Percentiles rank a stretch among this genome's conserved stretches.
phyloP scores from a whole-genome alignment of 768 basidiomycete genomes.

The Russula emetica region DNA sequence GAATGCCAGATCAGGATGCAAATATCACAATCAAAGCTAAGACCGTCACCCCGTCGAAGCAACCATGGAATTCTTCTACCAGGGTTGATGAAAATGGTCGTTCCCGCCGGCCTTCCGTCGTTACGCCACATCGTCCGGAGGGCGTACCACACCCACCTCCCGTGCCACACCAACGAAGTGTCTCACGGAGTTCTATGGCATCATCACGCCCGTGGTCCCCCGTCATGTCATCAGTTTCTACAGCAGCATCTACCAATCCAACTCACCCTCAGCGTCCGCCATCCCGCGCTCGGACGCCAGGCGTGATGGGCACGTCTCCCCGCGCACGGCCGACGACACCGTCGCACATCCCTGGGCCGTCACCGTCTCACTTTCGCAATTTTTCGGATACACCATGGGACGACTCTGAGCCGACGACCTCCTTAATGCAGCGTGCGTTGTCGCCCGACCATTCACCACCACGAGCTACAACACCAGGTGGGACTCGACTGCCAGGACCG shows the following conservation, averaged over 20 bases:
- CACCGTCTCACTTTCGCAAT: constrained; percentile 42
- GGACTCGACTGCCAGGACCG: constrained; percentile 48
- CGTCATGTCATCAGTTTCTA: constrained; percentile 27
- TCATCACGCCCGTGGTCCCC: constrained; percentile 29
- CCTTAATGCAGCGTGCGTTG: constrained; percentile 55
- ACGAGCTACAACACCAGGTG: constrained; percentile 41
- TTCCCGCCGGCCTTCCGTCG: constrained; percentile 47
- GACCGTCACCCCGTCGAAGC: constrained; percentile 11
- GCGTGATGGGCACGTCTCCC: constrained; percentile 41
- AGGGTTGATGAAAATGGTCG: constrained; percentile 61
- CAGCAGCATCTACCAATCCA: constrained; percentile 34
- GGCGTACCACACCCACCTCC: constrained; percentile 6
- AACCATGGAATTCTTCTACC: constrained; percentile 79
- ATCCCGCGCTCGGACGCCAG: constrained; percentile 60
- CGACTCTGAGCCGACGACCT: constrained; percentile 43
- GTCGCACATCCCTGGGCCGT: constrained; percentile 69
- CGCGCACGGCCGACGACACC: constrained; percentile 76
- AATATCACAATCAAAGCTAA: constrained; percentile 41
- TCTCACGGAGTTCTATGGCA: constrained; percentile 28
- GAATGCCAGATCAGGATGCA: constrained; percentile 37
- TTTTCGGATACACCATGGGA: constrained; percentile 47
- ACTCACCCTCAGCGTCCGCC: constrained; percentile 43
- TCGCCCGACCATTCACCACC: constrained; percentile 48
- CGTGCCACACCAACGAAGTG: constrained; percentile 20
- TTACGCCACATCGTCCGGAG: constrained; percentile 28